Evolutionary conservation across 441 rosid species (phyloP).

Genomic region (Jatropha podagrica): DNA sequence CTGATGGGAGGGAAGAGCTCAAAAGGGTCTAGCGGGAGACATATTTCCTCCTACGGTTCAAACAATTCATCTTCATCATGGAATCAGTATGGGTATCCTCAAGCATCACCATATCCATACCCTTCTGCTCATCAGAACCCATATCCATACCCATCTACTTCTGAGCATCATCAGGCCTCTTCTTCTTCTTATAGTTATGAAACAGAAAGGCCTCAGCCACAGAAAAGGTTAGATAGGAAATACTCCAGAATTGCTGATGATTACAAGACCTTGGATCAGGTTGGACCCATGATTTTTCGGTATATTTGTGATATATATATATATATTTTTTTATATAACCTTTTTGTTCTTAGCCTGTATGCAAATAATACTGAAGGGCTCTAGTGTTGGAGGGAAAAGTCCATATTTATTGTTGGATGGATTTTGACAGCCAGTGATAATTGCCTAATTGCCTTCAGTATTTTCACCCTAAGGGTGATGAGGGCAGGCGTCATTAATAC

Average conservation of each 20-base stretch:
- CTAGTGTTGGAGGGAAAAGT: background rate
- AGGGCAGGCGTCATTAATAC: background rate
- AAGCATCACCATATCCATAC: slow-evolving; percentile 37
- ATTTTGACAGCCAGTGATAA: background rate
- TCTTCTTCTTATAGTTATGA: slow-evolving; percentile 28
- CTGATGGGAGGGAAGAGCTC: slow-evolving; percentile 67
- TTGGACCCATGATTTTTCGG: slow-evolving; percentile 26
- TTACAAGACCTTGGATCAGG: slow-evolving; percentile 58
- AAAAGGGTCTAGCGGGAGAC: slow-evolving; percentile 35
- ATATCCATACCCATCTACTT: slow-evolving; percentile 26
- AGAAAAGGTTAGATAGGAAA: slow-evolving; percentile 49
- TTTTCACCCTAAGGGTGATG: background rate
- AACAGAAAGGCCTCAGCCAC: slow-evolving; percentile 36
- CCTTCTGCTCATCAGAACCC: slow-evolving; percentile 26
- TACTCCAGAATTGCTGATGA: slow-evolving; percentile 59
- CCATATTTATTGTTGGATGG: background rate
- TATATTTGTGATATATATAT: slow-evolving; percentile 3
- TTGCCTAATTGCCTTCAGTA: background rate
- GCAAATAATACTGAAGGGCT: background rate
- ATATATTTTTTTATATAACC: background rate
- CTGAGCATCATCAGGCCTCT: slow-evolving; percentile 34
- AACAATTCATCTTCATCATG: slow-evolving; percentile 39
- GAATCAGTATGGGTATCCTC: slow-evolving; percentile 36
- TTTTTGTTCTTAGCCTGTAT: background rate
- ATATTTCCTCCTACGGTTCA: slow-evolving; percentile 26